phyloP scores from a whole-genome alignment of 164 flowering plant genomes.

The Euptelea pleiosperma region DNA sequence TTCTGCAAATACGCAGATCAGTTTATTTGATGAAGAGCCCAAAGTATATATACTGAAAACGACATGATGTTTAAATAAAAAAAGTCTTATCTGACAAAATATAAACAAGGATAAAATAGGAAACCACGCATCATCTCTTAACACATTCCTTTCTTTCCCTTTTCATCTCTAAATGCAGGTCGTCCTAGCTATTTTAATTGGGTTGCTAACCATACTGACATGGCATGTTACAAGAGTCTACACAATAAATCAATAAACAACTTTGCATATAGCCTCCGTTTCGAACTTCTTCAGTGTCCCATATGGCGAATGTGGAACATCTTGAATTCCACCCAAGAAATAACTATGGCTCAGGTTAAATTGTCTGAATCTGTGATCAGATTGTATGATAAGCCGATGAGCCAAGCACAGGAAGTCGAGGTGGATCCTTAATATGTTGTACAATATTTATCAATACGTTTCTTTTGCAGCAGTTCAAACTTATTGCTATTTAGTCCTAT shows the following conservation, averaged over 20 bases:
- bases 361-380: conserved; percentile 79
- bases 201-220: conserved; percentile 81
- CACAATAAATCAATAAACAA: conserved; percentile 72
- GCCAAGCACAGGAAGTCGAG: conserved; percentile 75
- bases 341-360: conserved; percentile 88
- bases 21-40: too few species aligned
- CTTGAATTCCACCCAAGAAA: conserved; percentile 80
- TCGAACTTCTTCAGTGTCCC: conserved; percentile 88
- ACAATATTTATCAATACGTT: neutral
- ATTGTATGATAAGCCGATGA: conserved; percentile 45
- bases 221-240: conserved; percentile 92
- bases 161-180: conserved; percentile 48
- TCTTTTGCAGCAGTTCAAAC: neutral
- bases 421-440: conserved; percentile 30
- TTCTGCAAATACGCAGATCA: too few species aligned
- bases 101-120: too few species aligned
- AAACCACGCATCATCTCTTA: too few species aligned
- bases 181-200: conserved; percentile 92
- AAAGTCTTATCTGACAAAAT: too few species aligned
- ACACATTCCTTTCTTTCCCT: too few species aligned
- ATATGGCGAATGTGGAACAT: conserved; percentile 92
- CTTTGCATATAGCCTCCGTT: conserved; percentile 85
- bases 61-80: too few species aligned
- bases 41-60: too few species aligned
- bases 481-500: too few species aligned